Evolutionary conservation across 2,329 filamentous ascomycete species (phyloP).

Genomic region (Pleurostoma richardsiae): DNA sequence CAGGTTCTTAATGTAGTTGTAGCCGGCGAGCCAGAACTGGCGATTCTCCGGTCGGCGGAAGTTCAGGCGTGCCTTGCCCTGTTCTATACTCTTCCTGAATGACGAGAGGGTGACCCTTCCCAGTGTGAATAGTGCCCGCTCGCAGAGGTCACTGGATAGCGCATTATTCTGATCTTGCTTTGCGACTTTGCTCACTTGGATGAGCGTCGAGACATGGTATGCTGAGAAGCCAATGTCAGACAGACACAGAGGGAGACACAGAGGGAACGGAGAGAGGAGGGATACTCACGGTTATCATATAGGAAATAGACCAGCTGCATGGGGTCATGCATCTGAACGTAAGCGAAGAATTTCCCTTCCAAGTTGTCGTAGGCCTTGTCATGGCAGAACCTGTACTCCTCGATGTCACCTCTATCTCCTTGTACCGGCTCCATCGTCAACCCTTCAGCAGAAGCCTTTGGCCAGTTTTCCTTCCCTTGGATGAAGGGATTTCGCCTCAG

Average conservation of each 20-base stretch:
- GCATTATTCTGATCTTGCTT: constrained; percentile 88
- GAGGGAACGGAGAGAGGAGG: background rate
- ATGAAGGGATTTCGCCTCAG: constrained; percentile 78
- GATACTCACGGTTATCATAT: constrained; percentile 51
- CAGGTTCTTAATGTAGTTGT: constrained; percentile 82
- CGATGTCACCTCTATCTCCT: constrained; percentile 43
- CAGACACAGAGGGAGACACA: no score
- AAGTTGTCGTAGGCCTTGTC: constrained; percentile 67
- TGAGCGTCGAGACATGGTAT: constrained; percentile 89
- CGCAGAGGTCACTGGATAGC: constrained; percentile 79
- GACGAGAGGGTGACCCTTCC: constrained; percentile 82
- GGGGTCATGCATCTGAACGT: constrained; percentile 80
- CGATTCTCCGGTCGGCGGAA: constrained; percentile 82
- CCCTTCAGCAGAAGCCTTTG: constrained; percentile 70
- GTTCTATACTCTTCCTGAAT: constrained; percentile 70
- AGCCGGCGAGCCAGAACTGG: constrained; percentile 86
- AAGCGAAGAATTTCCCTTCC: constrained; percentile 71
- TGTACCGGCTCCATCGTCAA: constrained; percentile 68
- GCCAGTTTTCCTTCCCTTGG: constrained; percentile 85
- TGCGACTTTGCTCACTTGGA: constrained; percentile 88
- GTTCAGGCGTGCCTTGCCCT: constrained; percentile 75
- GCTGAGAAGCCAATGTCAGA: constrained; percentile 22
- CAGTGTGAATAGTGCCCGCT: constrained; percentile 88
- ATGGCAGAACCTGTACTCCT: constrained; percentile 75
- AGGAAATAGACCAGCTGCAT: constrained; percentile 76